These are phyloP conservation scores for Serendipita sp. DNA, from an alignment of 768 basidiomycete species.

Conservation along the genomic window DNA sequence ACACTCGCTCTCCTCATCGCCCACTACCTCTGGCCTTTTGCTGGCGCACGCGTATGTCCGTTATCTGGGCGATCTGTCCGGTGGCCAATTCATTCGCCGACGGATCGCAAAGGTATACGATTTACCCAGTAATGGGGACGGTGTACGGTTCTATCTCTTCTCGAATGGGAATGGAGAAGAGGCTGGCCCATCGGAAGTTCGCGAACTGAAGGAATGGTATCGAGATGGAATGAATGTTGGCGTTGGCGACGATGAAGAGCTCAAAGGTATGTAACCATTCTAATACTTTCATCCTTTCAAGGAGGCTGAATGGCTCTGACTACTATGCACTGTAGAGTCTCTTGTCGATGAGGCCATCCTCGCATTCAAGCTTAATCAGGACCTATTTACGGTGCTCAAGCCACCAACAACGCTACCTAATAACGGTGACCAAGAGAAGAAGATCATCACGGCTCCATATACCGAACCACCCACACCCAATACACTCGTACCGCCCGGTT, in stretches of 20 bases:
- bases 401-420: slow-evolving; percentile 2
- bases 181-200: slow-evolving; percentile 44
- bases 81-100: slow-evolving; percentile 55
- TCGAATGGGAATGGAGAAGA: slow-evolving; percentile 32
- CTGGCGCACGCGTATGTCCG: slow-evolving; percentile 72
- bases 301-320: neutral
- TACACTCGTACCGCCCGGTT: too few relatives aligned
- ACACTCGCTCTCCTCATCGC: too few relatives aligned
- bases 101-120: slow-evolving; percentile 51
- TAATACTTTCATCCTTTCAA: neutral
- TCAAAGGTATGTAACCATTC: slow-evolving; percentile 25
- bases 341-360: slow-evolving; percentile 33
- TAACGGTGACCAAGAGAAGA: neutral
- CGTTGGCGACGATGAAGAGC: slow-evolving; percentile 25
- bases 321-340: slow-evolving; percentile 28
- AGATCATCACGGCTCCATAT: too few relatives aligned
- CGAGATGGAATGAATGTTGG: slow-evolving; percentile 38
- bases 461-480: too few relatives aligned
- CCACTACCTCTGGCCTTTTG: slow-evolving; percentile 21
- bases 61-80: slow-evolving; percentile 67
- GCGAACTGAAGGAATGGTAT: slow-evolving; percentile 61
- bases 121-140: slow-evolving; percentile 39
- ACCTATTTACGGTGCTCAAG: slow-evolving; percentile 28
- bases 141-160: slow-evolving; percentile 55
- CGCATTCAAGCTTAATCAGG: slow-evolving; percentile 35